These are phyloP conservation scores for Pholiota conissans DNA, from an alignment of 768 basidiomycete genomes.

Conservation along the genomic window DNA sequence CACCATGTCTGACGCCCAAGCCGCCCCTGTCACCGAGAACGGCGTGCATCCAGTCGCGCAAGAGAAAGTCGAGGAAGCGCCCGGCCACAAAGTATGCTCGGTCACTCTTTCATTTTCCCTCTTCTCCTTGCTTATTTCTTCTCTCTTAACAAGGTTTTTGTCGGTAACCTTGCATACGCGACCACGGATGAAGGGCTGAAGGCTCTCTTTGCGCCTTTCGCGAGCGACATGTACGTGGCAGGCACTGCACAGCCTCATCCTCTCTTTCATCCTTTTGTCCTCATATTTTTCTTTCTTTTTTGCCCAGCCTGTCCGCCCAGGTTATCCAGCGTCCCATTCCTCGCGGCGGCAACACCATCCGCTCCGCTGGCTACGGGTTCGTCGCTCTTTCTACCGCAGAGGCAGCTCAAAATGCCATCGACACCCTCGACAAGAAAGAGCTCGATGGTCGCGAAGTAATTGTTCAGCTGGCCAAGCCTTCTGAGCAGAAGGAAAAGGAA, in stretches of 20 bases:
- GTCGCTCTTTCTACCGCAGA: constrained; percentile 80
- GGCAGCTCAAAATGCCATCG: constrained; percentile 85
- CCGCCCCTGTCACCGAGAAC: constrained; percentile 79
- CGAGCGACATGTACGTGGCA: constrained; percentile 81
- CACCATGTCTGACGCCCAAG: constrained; percentile 90
- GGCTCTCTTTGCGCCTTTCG: constrained; percentile 89
- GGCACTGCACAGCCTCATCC: constrained; percentile 47
- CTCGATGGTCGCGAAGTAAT: constrained; percentile 88
- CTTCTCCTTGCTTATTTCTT: constrained; percentile 18
- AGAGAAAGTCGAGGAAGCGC: constrained; percentile 68
- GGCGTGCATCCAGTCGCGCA: constrained; percentile 82
- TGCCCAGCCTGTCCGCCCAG: constrained; percentile 71
- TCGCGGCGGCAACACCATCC: constrained; percentile 38
- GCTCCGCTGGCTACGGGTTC: constrained; percentile 92
- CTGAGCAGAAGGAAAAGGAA: constrained; percentile 83
- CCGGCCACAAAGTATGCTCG: constrained; percentile 73
- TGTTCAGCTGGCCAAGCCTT: constrained; percentile 91
- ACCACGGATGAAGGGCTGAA: constrained; percentile 94
- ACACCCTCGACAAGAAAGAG: constrained; percentile 82
- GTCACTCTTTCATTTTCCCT: constrained; percentile 18
- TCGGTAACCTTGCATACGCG: constrained; percentile 92
- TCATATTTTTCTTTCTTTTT: constrained; percentile 14
- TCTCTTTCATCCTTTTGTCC: constrained; percentile 14
- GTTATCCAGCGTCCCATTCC: constrained; percentile 81
- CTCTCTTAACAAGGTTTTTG: constrained; percentile 83